Base-by-base conservation (phyloP, 768 basidiomycete species). In the Calocybe cyanea region DNA sequence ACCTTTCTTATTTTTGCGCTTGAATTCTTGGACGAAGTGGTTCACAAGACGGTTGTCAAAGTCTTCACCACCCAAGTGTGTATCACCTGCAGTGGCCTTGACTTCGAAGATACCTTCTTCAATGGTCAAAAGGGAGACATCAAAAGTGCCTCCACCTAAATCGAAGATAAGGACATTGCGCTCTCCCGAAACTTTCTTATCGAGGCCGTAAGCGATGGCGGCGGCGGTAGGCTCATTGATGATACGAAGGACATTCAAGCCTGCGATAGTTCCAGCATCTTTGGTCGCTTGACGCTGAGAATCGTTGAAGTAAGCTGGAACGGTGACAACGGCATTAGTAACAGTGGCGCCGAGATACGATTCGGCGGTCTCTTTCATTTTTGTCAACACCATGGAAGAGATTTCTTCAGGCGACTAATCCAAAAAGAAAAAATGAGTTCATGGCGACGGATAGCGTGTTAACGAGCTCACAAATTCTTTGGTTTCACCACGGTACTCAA, bases 161-260 rank as follows among this genome's bases (percentile, higher is more conserved):
- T 98, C 94, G 73, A 96, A 97, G 66, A 97, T 95, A 62, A 97
- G 80, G 57, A 98, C 93, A 63, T 96, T 95, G 50, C 87, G 86
- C 70, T 98, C 94, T 54, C 88, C 85, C 23, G 66, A 65, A 48
- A 87, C 83, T 71, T 95, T 91, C 74, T 93, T 92, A 75, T 97
- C 94, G 43, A 98, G 89, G 73, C 94, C 94, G 70, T 98, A 97
- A 28, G 94, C 94, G 60, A 97, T 97, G 53, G 94, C 94, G 42
- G 95, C 95, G 32, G 95, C 95, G 38, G 95, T 98, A 31, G 95
- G 93, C 69, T 98, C 95, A 73, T 97, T 97, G 75, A 97, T 95
- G 67, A 97, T 96, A 72, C 95, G 92, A 61, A 95, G 88, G 50
- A 97, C 88, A 63, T 95, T 92, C 55, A 98, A 71, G 52, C 95